A percentile compares a stretch with the other conserved stretches of the same genome.
phyloP scores from a whole-genome alignment of 1,284 basidiomycete genomes.

The Calocybe gambosa region DNA sequence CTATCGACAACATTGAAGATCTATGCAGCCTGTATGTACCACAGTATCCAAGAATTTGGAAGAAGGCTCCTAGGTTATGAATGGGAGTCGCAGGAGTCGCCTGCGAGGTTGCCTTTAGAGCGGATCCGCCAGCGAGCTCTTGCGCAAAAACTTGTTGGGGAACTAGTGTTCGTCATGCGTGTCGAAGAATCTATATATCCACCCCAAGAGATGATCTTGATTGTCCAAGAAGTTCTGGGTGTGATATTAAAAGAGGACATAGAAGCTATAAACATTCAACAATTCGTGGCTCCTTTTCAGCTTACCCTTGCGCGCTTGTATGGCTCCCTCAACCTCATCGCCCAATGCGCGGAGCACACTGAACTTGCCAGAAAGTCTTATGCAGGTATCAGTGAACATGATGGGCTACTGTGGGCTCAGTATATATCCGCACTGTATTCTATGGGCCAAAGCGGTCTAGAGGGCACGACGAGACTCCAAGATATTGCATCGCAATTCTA shows the following conservation, averaged over 20 bases:
- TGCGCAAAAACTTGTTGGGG: not conserved
- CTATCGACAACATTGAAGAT: too few species aligned
- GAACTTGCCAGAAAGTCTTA: not conserved
- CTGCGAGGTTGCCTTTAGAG: not conserved
- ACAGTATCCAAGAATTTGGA: slow-evolving; percentile 1
- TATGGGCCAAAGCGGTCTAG: not conserved
- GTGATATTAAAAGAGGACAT: not conserved
- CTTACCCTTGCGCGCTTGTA: not conserved
- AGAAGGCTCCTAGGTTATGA: not conserved
- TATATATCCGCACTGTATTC: not conserved
- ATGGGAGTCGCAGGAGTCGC: not conserved
- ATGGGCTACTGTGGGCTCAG: not conserved
- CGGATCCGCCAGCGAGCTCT: not conserved
- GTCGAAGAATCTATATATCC: not conserved
- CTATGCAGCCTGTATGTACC: slow-evolving; percentile 1
- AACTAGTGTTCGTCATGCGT: not conserved
- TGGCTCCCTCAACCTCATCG: not conserved
- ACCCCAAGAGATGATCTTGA: not conserved
- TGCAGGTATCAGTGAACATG: not conserved
- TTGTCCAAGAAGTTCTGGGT: not conserved
- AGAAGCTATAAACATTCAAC: not conserved
- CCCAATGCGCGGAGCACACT: not conserved
- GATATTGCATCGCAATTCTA: not conserved
- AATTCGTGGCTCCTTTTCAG: not conserved
- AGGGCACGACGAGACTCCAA: not conserved